Evolutionary conservation across 495 filamentous ascomycete species (phyloP).

Genomic region (Aspergillus cavernicola): DNA sequence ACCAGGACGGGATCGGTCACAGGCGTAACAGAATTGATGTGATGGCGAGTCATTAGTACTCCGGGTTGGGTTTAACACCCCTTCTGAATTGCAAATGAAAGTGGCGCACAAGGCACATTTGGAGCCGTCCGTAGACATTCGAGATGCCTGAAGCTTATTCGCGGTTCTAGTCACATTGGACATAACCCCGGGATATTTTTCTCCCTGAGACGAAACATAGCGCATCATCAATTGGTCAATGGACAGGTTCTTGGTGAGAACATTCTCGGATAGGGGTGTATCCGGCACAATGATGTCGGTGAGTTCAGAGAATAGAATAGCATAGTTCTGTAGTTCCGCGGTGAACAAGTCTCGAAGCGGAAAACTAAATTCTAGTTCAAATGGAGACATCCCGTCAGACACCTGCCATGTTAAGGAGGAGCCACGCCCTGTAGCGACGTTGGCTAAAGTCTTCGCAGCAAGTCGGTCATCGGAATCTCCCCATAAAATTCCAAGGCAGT

Average conservation of each 20-base stretch:
- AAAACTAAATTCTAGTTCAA: slow-evolving; percentile 58
- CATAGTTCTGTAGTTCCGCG: slow-evolving; percentile 68
- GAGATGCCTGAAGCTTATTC: slow-evolving; percentile 58
- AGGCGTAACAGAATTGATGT: slow-evolving; percentile 54
- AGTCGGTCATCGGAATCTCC: slow-evolving; percentile 84
- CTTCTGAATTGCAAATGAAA: slow-evolving; percentile 30
- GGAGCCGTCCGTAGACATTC: slow-evolving; percentile 11
- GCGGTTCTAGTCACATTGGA: slow-evolving; percentile 89
- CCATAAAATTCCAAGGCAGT: slow-evolving; percentile 71
- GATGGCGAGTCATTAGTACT: not conserved
- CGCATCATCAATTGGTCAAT: slow-evolving; percentile 88
- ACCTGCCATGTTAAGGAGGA: slow-evolving; percentile 77
- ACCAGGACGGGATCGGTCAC: slow-evolving; percentile 47
- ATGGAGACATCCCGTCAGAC: slow-evolving; percentile 65
- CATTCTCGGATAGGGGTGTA: slow-evolving; percentile 44
- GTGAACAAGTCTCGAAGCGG: slow-evolving; percentile 80
- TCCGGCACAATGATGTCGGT: slow-evolving; percentile 44
- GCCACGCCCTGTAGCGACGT: slow-evolving; percentile 87
- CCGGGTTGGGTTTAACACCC: not conserved
- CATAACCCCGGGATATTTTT: slow-evolving; percentile 85
- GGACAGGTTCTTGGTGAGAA: slow-evolving; percentile 58
- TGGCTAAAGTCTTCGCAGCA: slow-evolving; percentile 78
- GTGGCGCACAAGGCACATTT: slow-evolving; percentile 42
- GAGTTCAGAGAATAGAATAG: slow-evolving; percentile 51
- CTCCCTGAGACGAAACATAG: slow-evolving; percentile 84